A percentile compares a stretch with the other conserved stretches of the same genome.
Conservation (phyloP, 371 early-diverging fungal species). For the Chytridiales sp. region DNA sequence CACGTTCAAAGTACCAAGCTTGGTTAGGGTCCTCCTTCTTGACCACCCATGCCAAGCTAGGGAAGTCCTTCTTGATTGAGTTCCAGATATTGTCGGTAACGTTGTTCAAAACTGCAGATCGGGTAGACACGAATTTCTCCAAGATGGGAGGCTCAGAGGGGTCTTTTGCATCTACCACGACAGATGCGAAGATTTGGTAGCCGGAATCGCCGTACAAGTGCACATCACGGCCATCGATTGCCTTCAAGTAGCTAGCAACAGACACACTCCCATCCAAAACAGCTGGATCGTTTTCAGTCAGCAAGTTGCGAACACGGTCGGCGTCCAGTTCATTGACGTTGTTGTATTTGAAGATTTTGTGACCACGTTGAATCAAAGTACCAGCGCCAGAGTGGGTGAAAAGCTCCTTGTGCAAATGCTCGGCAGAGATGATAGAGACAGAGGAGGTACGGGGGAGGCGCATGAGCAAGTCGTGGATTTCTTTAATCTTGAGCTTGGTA, state of each 20-base stretch:
- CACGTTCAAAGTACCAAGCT: conserved; percentile 91
- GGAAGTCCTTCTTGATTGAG: conserved; percentile 70
- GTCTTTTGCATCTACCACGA: conserved; percentile 54
- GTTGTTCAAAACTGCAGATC: conserved; percentile 77
- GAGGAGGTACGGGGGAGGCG: conserved; percentile 92
- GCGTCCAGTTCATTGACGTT: conserved; percentile 68
- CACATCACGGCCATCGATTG: conserved; percentile 52
- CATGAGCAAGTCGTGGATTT: conserved; percentile 93
- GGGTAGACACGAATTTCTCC: conserved; percentile 79
- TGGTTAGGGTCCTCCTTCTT: conserved; percentile 58
- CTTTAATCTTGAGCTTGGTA: conserved; percentile 90
- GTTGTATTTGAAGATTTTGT: conserved; percentile 75
- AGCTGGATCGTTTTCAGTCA: conserved; percentile 71
- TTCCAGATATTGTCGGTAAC: conserved; percentile 90
- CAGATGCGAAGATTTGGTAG: conserved; percentile 79
- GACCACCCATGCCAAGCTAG: conserved; percentile 71
- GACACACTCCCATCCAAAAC: conserved; percentile 65
- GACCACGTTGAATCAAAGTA: conserved; percentile 92
- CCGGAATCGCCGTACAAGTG: conserved; percentile 78
- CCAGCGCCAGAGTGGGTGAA: conserved; percentile 96
- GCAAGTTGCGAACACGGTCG: conserved; percentile 79
- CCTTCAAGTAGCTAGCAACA: conserved; percentile 72
- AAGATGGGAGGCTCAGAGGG: conserved; percentile 53
- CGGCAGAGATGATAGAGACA: conserved; percentile 94
- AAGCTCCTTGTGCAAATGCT: conserved; percentile 93